Evolutionary conservation across 139 green algal genomes (phyloP).

Genomic region (Picochlorum sp.): DNA sequence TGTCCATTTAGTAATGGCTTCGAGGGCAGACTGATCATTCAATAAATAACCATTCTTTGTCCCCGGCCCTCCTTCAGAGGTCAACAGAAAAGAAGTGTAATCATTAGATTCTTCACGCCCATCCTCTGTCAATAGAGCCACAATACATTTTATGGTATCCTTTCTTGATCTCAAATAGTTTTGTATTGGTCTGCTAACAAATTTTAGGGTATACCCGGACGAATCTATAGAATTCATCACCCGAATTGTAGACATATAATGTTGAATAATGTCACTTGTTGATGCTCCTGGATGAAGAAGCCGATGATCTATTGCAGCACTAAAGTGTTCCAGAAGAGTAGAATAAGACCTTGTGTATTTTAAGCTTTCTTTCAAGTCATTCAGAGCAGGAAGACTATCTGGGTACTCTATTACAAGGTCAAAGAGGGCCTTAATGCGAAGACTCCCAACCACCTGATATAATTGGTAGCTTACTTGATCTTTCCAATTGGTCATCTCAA

Average conservation of each 20-base stretch:
- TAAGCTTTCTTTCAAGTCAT: conserved; percentile 63
- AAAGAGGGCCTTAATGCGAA: conserved; percentile 73
- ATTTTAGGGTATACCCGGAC: conserved; percentile 53
- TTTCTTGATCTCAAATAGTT: conserved; percentile 59
- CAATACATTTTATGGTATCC: conserved; percentile 88
- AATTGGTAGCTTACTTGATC: conserved; percentile 7
- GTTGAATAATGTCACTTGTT: conserved; percentile 79
- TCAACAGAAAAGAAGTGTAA: conserved; percentile 39
- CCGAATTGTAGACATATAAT: conserved; percentile 79
- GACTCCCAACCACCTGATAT: conserved; percentile 52
- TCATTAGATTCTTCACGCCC: conserved; percentile 7
- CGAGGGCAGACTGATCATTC: conserved; percentile 17
- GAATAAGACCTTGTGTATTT: conserved; percentile 44
- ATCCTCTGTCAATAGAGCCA: conserved; percentile 83
- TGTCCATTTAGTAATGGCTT: conserved; percentile 21
- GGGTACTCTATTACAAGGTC: conserved; percentile 78
- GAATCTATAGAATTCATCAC: conserved; percentile 44
- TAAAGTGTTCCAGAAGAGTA: conserved; percentile 20
- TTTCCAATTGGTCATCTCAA: background rate
- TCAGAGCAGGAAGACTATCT: conserved; percentile 44
- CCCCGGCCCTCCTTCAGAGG: conserved; percentile 34
- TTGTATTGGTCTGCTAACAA: conserved; percentile 59
- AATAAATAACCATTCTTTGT: conserved; percentile 5
- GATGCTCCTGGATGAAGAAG: conserved; percentile 79
- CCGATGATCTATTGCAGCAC: conserved; percentile 13